A percentile compares a stretch with the other conserved stretches of the same genome.
Evolutionary conservation across 495 filamentous ascomycete genomes (phyloP).

Genomic region (Gamarada debralockiae): DNA sequence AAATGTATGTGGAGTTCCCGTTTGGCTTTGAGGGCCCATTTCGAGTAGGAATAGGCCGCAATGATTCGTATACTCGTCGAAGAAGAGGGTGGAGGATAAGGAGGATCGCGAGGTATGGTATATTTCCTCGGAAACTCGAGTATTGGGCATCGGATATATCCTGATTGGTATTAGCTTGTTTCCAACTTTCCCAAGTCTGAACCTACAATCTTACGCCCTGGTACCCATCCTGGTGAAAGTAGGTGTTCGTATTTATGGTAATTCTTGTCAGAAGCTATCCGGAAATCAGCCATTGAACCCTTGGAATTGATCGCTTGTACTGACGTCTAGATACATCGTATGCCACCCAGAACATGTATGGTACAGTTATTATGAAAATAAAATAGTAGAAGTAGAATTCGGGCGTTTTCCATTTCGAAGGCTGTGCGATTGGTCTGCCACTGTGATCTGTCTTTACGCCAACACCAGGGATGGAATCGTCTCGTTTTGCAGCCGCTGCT

Average conservation of each 20-base stretch:
- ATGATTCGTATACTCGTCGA: constrained; percentile 61
- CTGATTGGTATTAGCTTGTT: constrained; percentile 35
- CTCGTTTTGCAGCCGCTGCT: constrained; percentile 11
- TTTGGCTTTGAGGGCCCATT: constrained; percentile 13
- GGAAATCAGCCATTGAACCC: constrained; percentile 1
- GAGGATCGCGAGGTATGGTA: constrained; percentile 71
- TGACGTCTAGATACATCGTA: constrained; percentile 84
- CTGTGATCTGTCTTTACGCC: constrained; percentile 37
- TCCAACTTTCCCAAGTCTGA: not conserved
- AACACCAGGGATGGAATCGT: constrained; percentile 20
- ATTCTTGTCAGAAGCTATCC: constrained; percentile 71
- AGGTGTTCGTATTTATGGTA: constrained; percentile 69
- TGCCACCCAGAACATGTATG: constrained; percentile 86
- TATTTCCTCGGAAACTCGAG: constrained; percentile 77
- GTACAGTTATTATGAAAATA: constrained; percentile 62
- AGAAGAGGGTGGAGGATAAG: constrained; percentile 74
- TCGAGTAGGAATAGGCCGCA: constrained; percentile 13
- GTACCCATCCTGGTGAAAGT: constrained; percentile 85
- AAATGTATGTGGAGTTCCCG: constrained; percentile 23
- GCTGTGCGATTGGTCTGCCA: constrained; percentile 40
- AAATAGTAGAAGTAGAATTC: constrained; percentile 86
- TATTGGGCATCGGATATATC: constrained; percentile 93
- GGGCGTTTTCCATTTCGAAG: constrained; percentile 75
- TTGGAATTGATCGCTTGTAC: constrained; percentile 18
- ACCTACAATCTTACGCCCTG: constrained; percentile 84